Percentiles rank a stretch among this genome's conserved stretches.
These are phyloP conservation scores for Pythium monospermum DNA, from an alignment of 352 stramenopile genomes.

Conservation along the genomic window DNA sequence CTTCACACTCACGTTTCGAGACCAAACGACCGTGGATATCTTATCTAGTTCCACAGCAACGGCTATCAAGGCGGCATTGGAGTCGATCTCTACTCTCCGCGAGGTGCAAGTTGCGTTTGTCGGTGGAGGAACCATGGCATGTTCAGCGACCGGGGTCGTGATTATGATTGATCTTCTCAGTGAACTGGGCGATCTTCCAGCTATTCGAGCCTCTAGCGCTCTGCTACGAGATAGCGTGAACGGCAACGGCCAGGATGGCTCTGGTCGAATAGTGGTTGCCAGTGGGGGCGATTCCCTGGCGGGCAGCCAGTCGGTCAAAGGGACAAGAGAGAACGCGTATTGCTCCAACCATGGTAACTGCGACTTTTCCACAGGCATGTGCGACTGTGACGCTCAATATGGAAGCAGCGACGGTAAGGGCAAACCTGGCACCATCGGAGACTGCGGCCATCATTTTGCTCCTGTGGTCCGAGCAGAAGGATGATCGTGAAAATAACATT, in stretches of 20 bases:
- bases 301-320: constrained; percentile 43
- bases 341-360: constrained; percentile 76
- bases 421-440: constrained; percentile 48
- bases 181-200: constrained; percentile 51
- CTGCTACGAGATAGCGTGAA: constrained; percentile 46
- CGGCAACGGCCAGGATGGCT: constrained; percentile 48
- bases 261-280: constrained; percentile 38
- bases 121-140: constrained; percentile 25
- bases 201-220: constrained; percentile 30
- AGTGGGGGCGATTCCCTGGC: constrained; percentile 28
- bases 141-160: constrained; percentile 34
- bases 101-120: constrained; percentile 46
- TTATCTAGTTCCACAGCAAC: constrained; percentile 26
- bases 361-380: constrained; percentile 58
- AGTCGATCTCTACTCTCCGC: constrained; percentile 37
- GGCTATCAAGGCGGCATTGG: constrained; percentile 39
- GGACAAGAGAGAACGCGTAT: constrained; percentile 61
- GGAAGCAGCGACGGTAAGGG: constrained; percentile 70
- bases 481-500: neutral
- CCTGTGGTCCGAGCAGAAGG: neutral
- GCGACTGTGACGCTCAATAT: constrained; percentile 55
- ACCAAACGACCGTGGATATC: constrained; percentile 47
- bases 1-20: constrained; percentile 67
- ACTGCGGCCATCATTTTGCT: constrained; percentile 62
- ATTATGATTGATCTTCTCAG: constrained; percentile 59